phyloP scores from a whole-genome alignment of 78 protist genomes.

The Dictyostelium discoideum region DNA sequence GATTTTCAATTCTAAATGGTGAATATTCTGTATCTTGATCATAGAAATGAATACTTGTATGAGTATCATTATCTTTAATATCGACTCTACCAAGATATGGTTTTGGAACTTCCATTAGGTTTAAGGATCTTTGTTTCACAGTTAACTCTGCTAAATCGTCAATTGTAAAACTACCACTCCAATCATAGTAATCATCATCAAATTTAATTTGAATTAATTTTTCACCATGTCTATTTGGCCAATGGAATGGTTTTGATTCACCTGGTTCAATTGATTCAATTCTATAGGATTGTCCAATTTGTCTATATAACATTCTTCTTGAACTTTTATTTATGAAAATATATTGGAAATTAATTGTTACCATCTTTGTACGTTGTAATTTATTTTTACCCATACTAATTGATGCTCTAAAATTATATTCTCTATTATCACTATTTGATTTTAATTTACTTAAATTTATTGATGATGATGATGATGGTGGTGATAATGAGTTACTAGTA shows the following conservation, averaged over 20 bases:
- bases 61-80: constrained; percentile 21
- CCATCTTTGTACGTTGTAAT: constrained; percentile 73
- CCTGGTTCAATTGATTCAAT: constrained; percentile 34
- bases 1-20: constrained; percentile 77
- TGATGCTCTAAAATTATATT: constrained; percentile 47
- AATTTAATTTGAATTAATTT: constrained; percentile 18
- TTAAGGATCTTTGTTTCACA: constrained; percentile 20
- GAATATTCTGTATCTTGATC: constrained; percentile 21
- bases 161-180: constrained; percentile 64
- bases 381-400: constrained; percentile 66
- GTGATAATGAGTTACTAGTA: background rate
- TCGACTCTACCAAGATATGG: constrained; percentile 49
- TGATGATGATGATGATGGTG: background rate
- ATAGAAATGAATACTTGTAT: constrained; percentile 11
- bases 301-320: constrained; percentile 16
- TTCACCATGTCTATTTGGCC: constrained; percentile 39
- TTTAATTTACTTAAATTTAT: background rate
- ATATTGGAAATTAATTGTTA: constrained; percentile 61
- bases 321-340: constrained; percentile 42
- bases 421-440: constrained; percentile 2
- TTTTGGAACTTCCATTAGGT: background rate
- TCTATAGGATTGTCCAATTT: constrained; percentile 29
- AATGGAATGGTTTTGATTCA: constrained; percentile 53
- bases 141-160: constrained; percentile 31
- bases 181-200: constrained; percentile 27